Conservation (phyloP, 345 rosid genomes). For the Sisymbrium altissimum region DNA sequence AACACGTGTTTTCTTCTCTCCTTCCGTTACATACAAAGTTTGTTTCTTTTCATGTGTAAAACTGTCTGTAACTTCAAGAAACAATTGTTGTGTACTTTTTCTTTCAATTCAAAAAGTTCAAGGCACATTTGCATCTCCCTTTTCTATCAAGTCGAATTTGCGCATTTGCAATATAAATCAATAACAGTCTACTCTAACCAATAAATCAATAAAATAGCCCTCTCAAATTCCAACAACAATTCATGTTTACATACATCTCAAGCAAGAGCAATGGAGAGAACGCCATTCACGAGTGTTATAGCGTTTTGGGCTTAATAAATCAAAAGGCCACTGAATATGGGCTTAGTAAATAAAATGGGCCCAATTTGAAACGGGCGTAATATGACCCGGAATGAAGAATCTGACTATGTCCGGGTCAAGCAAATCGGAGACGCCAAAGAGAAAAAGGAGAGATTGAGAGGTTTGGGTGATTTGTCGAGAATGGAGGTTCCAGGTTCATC, state of each 20-base stretch:
- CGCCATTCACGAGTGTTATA: too few relatives aligned
- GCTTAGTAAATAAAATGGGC: background rate
- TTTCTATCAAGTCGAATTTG: too few relatives aligned
- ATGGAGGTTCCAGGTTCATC: slow-evolving; percentile 92
- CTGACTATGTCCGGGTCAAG: slow-evolving; percentile 1
- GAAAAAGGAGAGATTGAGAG: background rate
- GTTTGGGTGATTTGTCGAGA: slow-evolving; percentile 6
- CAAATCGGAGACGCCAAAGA: slow-evolving; percentile 6
- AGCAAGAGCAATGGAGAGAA: too few relatives aligned
- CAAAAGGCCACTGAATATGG: background rate
- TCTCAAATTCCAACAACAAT: too few relatives aligned
- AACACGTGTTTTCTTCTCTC: background rate
- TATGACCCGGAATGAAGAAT: slow-evolving; percentile 16
- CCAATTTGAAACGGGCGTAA: background rate
- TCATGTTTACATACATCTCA: too few relatives aligned
- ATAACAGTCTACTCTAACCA: too few relatives aligned
- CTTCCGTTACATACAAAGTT: slow-evolving; percentile 8
- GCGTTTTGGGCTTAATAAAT: background rate
- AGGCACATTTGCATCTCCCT: background rate
- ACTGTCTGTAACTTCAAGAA: background rate
- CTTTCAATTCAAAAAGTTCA: background rate
- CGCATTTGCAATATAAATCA: slow-evolving; percentile 8
- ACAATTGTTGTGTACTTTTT: slow-evolving; percentile 14
- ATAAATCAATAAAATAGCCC: too few relatives aligned
- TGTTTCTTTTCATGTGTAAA: slow-evolving; percentile 2